phyloP scores from a whole-genome alignment of 169 alveolate genomes.

The Cryptosporidium tyzzeri region DNA sequence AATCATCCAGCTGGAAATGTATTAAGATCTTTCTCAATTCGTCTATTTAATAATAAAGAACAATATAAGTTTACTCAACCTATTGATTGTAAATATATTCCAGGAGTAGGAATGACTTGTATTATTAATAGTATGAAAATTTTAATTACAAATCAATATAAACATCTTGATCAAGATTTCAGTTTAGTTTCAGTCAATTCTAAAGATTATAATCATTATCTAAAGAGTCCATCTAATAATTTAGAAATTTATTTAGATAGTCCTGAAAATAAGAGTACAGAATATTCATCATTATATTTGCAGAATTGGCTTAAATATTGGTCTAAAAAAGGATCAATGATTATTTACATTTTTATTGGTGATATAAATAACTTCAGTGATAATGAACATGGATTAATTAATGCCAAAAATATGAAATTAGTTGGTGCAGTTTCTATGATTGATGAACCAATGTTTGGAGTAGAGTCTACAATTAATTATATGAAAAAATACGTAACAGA shows the following conservation, averaged over 20 bases:
- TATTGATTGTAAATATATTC: conserved; percentile 23
- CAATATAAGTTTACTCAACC: conserved; percentile 32
- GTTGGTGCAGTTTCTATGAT: conserved; percentile 55
- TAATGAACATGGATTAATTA: background rate
- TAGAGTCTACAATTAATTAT: conserved; percentile 27
- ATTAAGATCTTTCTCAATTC: conserved; percentile 34
- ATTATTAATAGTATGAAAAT: conserved; percentile 29
- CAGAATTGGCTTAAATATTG: conserved; percentile 64
- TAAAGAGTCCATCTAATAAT: background rate
- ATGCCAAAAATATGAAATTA: conserved; percentile 3
- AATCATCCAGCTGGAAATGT: conserved; percentile 71
- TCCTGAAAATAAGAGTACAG: conserved; percentile 1
- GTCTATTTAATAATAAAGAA: background rate
- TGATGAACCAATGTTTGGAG: conserved; percentile 74
- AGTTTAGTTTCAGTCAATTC: conserved; percentile 17
- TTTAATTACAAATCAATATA: conserved; percentile 33
- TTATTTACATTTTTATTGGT: conserved; percentile 31
- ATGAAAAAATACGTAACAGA: conserved; percentile 22
- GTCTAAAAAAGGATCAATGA: conserved; percentile 50
- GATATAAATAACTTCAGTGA: background rate
- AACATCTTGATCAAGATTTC: conserved; percentile 10
- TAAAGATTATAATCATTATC: conserved; percentile 2
- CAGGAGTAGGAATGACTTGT: conserved; percentile 61
- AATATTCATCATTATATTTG: conserved; percentile 1
- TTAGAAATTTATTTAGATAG: background rate